Base-by-base conservation (phyloP, 306 rosid species). In the Rosa rugosa region DNA sequence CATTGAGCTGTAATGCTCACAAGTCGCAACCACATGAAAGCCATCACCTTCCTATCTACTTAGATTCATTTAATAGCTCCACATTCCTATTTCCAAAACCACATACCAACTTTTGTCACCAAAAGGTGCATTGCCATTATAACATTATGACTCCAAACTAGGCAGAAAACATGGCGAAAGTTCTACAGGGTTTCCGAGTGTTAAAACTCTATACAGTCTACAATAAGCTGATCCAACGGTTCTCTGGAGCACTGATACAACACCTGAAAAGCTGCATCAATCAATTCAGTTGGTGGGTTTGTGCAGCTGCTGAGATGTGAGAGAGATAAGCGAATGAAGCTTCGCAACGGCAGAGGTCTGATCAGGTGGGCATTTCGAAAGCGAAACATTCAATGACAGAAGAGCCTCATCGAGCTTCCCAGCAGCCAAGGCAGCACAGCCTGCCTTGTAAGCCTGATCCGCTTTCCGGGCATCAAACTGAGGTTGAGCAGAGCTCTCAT, bases 361-460 rank as follows among this genome's bases (percentile, higher is more conserved):
- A 12, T 88, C 90, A 9, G 99, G 94, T 1, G 95, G 96, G 73
- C 97, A 92, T 78, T 81, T 88, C 6, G 92, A 86, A 14, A 94
- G 89, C 36, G 99, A 86, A 23, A 85, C 60, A 38, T 87, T 92
- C 79, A 91, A 81, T 13, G 86, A 91, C 17, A 76, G 80, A 63
- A 89, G 88, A 74, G 97, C 97, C 73, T 91, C 96, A 0, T 91
- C 93, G 5, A 90, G 85, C 67, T 92, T 88, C 12, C 97, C 98
- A 0, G 86, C 87, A 36, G 97, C 90, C 82, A 92, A 84, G 53
- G 97, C 94, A 8, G 90, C 90, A 79, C 98, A 94, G 4, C 98
- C 97, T 14, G 90, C 92, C 77, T 85, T 92, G 68, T 89, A 94
- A 5, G 97, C 93, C 64, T 88, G 94, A 44, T 94, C 99, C 3